phyloP scores from a whole-genome alignment of 805 yeast genomes.

The Maudiozyma pseudohumilis region DNA sequence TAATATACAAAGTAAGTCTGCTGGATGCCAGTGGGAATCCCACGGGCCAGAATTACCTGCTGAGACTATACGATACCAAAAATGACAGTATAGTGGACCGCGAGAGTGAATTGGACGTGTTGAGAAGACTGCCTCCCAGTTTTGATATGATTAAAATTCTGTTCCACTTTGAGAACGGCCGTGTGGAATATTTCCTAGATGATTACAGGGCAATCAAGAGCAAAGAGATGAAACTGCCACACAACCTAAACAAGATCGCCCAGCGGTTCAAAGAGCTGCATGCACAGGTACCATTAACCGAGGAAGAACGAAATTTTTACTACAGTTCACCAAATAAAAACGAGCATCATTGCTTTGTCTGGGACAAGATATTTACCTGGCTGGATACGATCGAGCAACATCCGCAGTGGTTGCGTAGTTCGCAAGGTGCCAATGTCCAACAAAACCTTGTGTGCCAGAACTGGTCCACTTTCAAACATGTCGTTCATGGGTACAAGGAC shows the following conservation, averaged over 20 bases:
- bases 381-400: conserved; percentile 30
- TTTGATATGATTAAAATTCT: conserved; percentile 36
- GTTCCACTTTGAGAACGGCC: conserved; percentile 81
- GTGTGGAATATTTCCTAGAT: conserved; percentile 80
- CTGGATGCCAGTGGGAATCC: background rate
- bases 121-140: conserved; percentile 54
- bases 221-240: conserved; percentile 56
- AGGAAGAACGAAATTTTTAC: conserved; percentile 43
- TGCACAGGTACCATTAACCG: conserved; percentile 50
- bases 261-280: conserved; percentile 90
- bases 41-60: conserved; percentile 31
- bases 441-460: conserved; percentile 31
- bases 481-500: conserved; percentile 40
- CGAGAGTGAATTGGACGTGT: conserved; percentile 56
- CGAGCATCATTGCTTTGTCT: conserved; percentile 29
- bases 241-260: conserved; percentile 67
- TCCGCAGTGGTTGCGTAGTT: conserved; percentile 24
- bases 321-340: conserved; percentile 30
- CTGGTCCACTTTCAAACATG: conserved; percentile 39
- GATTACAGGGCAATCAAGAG: conserved; percentile 66
- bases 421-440: conserved; percentile 15
- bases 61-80: conserved; percentile 79
- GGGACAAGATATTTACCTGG: conserved; percentile 70
- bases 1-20: conserved; percentile 60
- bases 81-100: conserved; percentile 78